Conservation (phyloP, 23 red algal genomes). For the Gracilariopsis chorda region DNA sequence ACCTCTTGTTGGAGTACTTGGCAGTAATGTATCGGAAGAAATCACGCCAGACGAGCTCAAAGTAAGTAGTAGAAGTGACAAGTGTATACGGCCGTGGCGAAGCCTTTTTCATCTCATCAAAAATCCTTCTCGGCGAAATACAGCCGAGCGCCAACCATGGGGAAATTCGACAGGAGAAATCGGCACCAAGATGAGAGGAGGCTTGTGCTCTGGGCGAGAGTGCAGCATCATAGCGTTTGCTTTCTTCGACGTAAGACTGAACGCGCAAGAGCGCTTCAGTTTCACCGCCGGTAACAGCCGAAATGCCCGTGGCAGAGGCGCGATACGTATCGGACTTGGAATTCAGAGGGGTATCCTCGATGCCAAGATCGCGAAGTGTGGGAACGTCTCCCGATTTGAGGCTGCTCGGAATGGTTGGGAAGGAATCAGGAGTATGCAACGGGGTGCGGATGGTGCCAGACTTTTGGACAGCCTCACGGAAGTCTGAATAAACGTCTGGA, state of each 20-base stretch:
- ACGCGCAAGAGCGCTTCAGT: constrained; percentile 79
- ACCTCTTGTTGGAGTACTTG: constrained; percentile 69
- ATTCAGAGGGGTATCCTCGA: constrained; percentile 12
- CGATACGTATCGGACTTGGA: not conserved
- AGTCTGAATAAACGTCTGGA: constrained; percentile 98
- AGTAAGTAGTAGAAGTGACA: constrained; percentile 60
- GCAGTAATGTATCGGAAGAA: constrained; percentile 98
- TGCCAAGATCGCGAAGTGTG: constrained; percentile 77
- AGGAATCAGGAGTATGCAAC: constrained; percentile 47
- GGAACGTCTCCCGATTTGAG: constrained; percentile 82
- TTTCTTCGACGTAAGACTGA: constrained; percentile 79
- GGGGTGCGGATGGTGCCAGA: constrained; percentile 79
- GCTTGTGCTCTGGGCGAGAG: constrained; percentile 4
- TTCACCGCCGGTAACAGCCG: constrained; percentile 80
- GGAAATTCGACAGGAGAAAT: constrained; percentile 97
- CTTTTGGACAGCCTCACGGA: constrained; percentile 81
- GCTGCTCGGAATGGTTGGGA: constrained; percentile 46
- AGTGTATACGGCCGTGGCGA: not conserved
- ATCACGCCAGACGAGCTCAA: constrained; percentile 97
- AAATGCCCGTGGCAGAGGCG: constrained; percentile 2
- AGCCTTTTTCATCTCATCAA: constrained; percentile 65
- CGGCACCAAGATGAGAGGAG: constrained; percentile 86
- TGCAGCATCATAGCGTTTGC: constrained; percentile 14
- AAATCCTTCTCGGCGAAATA: constrained; percentile 87
- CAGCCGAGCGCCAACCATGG: constrained; percentile 99